Percentiles rank a stretch among this genome's conserved stretches.
Conservation (phyloP, 805 yeast genomes). For the Candida lessepsii region DNA sequence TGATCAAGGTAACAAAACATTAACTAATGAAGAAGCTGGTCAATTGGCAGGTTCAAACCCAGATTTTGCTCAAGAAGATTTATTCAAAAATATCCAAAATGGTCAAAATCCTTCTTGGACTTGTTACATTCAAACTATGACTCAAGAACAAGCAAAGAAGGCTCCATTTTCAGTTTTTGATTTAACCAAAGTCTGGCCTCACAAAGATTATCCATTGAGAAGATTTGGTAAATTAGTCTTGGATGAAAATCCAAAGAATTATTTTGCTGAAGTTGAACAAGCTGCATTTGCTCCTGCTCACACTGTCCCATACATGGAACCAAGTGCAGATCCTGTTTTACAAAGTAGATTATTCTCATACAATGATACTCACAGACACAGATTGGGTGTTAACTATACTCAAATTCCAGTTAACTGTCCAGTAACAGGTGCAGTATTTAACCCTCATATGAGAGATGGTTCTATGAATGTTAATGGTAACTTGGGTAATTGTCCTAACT, state of each 20-base stretch:
- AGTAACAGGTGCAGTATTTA: slow-evolving; percentile 40
- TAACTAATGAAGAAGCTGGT: slow-evolving; percentile 66
- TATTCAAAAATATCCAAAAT: slow-evolving; percentile 71
- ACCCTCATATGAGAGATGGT: slow-evolving; percentile 83
- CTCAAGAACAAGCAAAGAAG: slow-evolving; percentile 72
- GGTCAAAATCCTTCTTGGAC: slow-evolving; percentile 87
- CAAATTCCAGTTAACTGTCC: slow-evolving; percentile 92
- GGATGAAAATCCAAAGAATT: slow-evolving; percentile 82
- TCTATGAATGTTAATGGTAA: slow-evolving; percentile 60
- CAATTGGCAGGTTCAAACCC: slow-evolving; percentile 74
- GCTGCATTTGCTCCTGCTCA: slow-evolving; percentile 72
- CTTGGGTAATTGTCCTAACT: slow-evolving; percentile 76
- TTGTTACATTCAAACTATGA: slow-evolving; percentile 81
- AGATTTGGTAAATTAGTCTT: slow-evolving; percentile 76
- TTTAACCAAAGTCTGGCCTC: slow-evolving; percentile 92
- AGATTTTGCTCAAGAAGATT: slow-evolving; percentile 76
- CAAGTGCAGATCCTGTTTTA: slow-evolving; percentile 75
- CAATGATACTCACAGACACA: slow-evolving; percentile 74
- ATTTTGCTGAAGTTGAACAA: slow-evolving; percentile 68
- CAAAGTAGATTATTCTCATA: slow-evolving; percentile 76
- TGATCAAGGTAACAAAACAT: slow-evolving; percentile 58
- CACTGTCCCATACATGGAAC: slow-evolving; percentile 72
- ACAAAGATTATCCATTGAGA: slow-evolving; percentile 79
- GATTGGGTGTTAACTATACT: slow-evolving; percentile 71
- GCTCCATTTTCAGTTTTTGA: slow-evolving; percentile 83